Percentiles rank a stretch among this genome's conserved stretches.
These are phyloP conservation scores for Monosporascus cannonballus DNA, from an alignment of 2,329 filamentous ascomycete genomes.

Conservation along the genomic window DNA sequence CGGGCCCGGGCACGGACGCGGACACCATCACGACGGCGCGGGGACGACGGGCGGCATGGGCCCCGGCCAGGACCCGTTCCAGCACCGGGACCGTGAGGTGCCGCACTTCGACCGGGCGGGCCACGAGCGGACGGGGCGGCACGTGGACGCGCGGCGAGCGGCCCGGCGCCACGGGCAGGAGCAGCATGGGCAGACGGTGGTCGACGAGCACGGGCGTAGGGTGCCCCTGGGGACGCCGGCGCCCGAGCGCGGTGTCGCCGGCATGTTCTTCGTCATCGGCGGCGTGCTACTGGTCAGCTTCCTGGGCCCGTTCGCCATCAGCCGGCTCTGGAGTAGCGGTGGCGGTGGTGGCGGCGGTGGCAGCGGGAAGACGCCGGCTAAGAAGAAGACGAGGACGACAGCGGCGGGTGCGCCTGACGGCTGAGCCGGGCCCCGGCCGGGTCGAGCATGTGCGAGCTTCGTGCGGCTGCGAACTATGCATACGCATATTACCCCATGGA, in stretches of 20 bases:
- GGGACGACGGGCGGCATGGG: slow-evolving; percentile 46
- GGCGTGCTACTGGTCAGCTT: slow-evolving; percentile 41
- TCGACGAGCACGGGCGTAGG: slow-evolving; percentile 1
- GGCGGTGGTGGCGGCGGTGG: background rate
- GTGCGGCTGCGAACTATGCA: too few relatives aligned
- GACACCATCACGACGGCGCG: background rate
- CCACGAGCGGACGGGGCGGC: slow-evolving; percentile 69
- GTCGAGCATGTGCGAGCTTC: background rate
- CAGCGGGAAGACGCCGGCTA: background rate
- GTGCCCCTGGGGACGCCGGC: slow-evolving; percentile 27
- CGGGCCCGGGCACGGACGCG: too few relatives aligned
- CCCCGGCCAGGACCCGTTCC: slow-evolving; percentile 46
- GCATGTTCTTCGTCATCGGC: slow-evolving; percentile 45
- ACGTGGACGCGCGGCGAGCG: slow-evolving; percentile 46
- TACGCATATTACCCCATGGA: too few relatives aligned
- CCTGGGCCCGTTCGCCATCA: slow-evolving; percentile 36
- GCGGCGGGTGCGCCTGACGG: background rate
- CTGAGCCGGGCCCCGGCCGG: too few relatives aligned
- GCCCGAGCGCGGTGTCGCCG: slow-evolving; percentile 33
- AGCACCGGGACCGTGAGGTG: slow-evolving; percentile 39
- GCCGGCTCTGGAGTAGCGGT: slow-evolving; percentile 25
- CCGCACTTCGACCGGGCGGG: slow-evolving; percentile 72
- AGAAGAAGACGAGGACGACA: slow-evolving; percentile 13
- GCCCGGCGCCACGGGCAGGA: slow-evolving; percentile 31
- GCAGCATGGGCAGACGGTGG: slow-evolving; percentile 13